Evolutionary conservation across 768 basidiomycete species (phyloP).

Genomic region (Tulasnella sp.): DNA sequence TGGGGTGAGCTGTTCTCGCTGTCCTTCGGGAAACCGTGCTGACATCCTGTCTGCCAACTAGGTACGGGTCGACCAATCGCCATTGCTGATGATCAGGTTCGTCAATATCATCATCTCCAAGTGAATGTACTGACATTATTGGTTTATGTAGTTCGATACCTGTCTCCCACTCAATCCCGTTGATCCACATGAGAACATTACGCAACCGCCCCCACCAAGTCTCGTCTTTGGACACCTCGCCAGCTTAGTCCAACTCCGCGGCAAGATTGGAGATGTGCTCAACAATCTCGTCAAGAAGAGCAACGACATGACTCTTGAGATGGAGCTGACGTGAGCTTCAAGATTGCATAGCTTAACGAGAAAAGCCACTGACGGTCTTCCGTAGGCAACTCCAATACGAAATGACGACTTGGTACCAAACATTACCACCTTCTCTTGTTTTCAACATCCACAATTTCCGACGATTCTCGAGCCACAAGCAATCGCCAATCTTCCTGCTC

Average conservation of each 20-base stretch:
- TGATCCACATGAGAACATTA: constrained; percentile 8
- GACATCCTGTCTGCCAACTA: background rate
- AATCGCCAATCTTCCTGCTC: constrained; percentile 16
- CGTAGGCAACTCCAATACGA: constrained; percentile 17
- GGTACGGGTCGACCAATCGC: constrained; percentile 17
- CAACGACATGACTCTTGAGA: constrained; percentile 8
- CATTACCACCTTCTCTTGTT: constrained; percentile 12
- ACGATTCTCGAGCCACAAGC: constrained; percentile 14
- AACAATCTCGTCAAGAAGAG: constrained; percentile 17
- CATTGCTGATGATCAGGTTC: constrained; percentile 17
- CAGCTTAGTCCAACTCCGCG: constrained; percentile 16
- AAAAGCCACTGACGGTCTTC: background rate
- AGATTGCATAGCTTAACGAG: background rate
- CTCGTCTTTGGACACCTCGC: constrained; percentile 16
- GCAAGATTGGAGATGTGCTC: constrained; percentile 16
- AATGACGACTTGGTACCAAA: constrained; percentile 17
- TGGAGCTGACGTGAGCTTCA: constrained; percentile 15
- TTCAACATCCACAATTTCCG: constrained; percentile 18
- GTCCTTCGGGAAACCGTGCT: background rate
- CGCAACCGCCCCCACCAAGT: constrained; percentile 12
- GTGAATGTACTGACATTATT: background rate
- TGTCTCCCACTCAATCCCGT: constrained; percentile 3
- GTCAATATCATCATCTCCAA: background rate
- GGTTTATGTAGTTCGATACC: constrained; percentile 13
- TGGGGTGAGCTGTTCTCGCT: constrained; percentile 9